Evolutionary conservation across 129 eudicot genomes (phyloP), one percentile per base, ranked within the genome.

Genomic region (Lactuca saligna): DNA sequence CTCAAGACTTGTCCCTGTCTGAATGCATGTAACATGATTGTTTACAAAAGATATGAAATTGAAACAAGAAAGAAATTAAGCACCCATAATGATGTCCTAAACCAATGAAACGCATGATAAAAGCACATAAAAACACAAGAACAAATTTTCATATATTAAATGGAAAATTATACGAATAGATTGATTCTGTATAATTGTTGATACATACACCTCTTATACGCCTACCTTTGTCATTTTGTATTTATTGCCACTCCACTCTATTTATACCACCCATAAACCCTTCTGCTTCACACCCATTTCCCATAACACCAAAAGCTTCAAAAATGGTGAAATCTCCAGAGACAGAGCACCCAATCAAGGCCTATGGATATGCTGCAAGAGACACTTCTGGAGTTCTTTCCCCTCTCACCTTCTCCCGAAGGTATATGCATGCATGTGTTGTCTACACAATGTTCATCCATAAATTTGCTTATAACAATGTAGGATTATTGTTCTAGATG

Each of bases 381-480:
- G 88, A 83, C 65, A 20, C 82, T 13, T 75, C 88, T 14, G 92
- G 92, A 3, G 14, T 20, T 53, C 63, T 86, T 50, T 70, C 86
- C 9, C 92, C 88, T 1, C 70, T 86, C 76, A 51, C 61, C 31
- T 87, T 87, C 79, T 83, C 93, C 5, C 65, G 93, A 69, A 83
- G 92, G 93, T 86, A 41, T n/a, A 0, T 2, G 33, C 15, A 15
- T 20, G 11, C 15, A 15, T 20, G 11, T 25, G 15, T 3, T 16
- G 20, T 39, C 8, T 50, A 46, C n/a, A 46, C 51, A 46, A 46
- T 46, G 5, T 46, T 46, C 15, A 46, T 46, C n/a, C 11, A 46
- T 53, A 15, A 53, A 17, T 58, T 7, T 4, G 10, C 51, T 12
- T n/a, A n/a, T n/a, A 53, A 53, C 0, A n/a, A n/a, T 16, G 1